Percentiles rank a stretch among this genome's conserved stretches.
Conservation (phyloP, 257 asterid species). For the Lycium ferocissimum region DNA sequence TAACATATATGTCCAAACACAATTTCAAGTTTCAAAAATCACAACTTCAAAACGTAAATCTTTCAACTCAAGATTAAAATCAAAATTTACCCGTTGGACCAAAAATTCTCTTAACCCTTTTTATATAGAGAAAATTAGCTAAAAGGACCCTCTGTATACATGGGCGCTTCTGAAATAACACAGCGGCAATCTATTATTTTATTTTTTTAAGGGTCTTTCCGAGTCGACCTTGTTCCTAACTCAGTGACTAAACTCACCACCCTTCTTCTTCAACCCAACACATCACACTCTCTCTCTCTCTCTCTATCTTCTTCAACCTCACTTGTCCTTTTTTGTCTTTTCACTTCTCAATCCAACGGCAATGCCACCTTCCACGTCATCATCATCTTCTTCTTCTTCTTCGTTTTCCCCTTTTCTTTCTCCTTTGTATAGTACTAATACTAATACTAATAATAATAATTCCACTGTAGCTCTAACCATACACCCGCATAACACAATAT, state of each 20-base stretch:
- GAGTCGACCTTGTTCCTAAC: conserved; percentile 27
- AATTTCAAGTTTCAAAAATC: no score
- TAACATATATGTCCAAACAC: no score
- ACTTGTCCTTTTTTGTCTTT: conserved; percentile 43
- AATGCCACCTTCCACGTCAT: conserved; percentile 35
- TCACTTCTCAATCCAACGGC: conserved; percentile 44
- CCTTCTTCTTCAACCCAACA: conserved; percentile 28
- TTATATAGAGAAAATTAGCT: no score
- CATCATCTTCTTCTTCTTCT: conserved; percentile 32
- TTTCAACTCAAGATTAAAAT: no score
- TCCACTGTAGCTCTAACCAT: conserved; percentile 2
- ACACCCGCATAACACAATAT: conserved; percentile 35
- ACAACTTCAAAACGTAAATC: no score
- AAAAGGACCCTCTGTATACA: no score
- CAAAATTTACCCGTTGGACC: no score
- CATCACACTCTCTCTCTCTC: not conserved
- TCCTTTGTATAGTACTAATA: not conserved
- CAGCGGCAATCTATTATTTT: no score
- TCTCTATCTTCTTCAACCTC: not conserved
- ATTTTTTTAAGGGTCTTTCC: not conserved
- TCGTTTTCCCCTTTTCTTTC: not conserved
- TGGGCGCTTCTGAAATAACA: no score
- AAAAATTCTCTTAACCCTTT: no score
- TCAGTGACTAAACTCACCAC: conserved; percentile 28
- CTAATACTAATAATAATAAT: no score